phyloP scores from a whole-genome alignment of 371 early-diverging fungal genomes.

The Entomophthora muscae region DNA sequence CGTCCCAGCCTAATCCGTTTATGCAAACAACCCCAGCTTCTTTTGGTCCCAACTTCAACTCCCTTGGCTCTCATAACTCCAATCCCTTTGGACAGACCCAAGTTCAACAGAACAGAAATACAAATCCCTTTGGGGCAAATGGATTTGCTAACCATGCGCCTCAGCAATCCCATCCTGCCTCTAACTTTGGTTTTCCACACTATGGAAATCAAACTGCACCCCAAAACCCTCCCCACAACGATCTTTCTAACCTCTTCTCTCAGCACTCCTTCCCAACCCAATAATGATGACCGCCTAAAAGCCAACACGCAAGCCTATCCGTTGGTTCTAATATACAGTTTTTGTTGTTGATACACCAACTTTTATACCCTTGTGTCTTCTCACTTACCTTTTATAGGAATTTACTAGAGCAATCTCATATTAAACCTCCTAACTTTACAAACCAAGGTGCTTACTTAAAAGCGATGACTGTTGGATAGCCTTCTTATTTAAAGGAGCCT shows the following conservation, averaged over 20 bases:
- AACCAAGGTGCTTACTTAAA: too few relatives aligned
- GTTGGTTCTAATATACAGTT: too few relatives aligned
- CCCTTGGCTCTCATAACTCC: background rate
- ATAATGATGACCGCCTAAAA: too few relatives aligned
- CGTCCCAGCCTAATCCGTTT: background rate
- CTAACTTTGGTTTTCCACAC: background rate
- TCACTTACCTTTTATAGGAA: too few relatives aligned
- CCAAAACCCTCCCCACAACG: background rate
- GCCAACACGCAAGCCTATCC: too few relatives aligned
- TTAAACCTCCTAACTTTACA: too few relatives aligned
- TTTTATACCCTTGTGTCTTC: too few relatives aligned
- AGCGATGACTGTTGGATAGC: too few relatives aligned
- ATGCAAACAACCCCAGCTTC: background rate
- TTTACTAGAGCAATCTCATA: too few relatives aligned
- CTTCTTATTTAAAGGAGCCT: too few relatives aligned
- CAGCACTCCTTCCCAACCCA: background rate
- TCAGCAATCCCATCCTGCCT: background rate
- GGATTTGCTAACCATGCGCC: background rate
- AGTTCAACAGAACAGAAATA: background rate
- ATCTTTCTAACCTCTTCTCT: background rate
- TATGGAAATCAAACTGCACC: background rate
- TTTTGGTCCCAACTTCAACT: background rate
- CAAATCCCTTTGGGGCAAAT: background rate
- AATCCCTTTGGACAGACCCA: background rate
- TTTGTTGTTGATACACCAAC: too few relatives aligned